Evolutionary conservation across 1,139 yeast genomes (phyloP), one percentile per base, ranked within the genome.

Genomic region (Kluyveromyces marxianus): DNA sequence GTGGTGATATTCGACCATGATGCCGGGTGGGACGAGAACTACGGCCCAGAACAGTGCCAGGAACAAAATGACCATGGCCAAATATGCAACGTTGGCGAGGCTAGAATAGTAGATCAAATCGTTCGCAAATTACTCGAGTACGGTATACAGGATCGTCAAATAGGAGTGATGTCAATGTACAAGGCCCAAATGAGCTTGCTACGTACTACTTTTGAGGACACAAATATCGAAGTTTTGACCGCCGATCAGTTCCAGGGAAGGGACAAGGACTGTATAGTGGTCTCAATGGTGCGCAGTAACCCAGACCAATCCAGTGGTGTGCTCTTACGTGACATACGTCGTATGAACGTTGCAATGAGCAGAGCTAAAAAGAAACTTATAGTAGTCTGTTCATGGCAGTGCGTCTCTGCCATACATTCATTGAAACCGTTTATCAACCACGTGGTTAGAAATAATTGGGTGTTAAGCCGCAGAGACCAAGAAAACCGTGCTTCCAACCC

Each of bases 221-320:
- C 65, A 3, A 75, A 71, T 0, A 68, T 92, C 35, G 97, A 92
- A 55, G 74, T 87, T 27, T 69, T 92, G 50, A 94, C 98, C 0
- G 97, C 97, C 0, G 99, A 94, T 63, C 92, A 87, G 53, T 92
- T 85, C 54, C 98, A 94, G 66, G 99, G 98, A 0, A 74, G 97
- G 47, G 99, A 94, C 62, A 92, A 89, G 62, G 94, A 89, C 44
- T 83, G 96, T 56, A 80, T 94, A 10, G 77, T 94, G 2, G 79
- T 94, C 4, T 89, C 97, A 1, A 68, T 92, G 53, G 97, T 90
- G 3, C 71, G 96, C 39, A 83, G 96, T 2, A 92, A 90, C 59
- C 69, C 70, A 2, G 75, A 76, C n/a, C 70, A 73, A 10, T 73
- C 71, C 45, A 80, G 85, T 1, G 97, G 98, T 1, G 87, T 85